Conservation (phyloP, 768 basidiomycete genomes). For the Nidularia pulvinata region DNA sequence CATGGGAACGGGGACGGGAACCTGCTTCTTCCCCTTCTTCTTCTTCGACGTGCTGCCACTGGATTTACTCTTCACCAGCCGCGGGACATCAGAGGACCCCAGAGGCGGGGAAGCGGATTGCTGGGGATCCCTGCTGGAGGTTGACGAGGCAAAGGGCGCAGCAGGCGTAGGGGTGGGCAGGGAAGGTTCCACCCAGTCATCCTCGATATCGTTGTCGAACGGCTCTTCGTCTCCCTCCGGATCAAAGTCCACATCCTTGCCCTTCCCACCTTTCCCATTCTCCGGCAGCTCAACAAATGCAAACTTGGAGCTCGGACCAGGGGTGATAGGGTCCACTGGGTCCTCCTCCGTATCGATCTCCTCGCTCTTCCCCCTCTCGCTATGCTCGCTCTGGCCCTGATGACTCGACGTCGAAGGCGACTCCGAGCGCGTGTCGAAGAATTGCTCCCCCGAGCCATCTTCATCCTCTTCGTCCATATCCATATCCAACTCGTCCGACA, state of each 20-base stretch:
- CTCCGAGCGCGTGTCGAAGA: constrained; percentile 52
- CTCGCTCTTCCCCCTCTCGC: constrained; percentile 40
- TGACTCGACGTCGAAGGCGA: constrained; percentile 33
- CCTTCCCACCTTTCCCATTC: constrained; percentile 20
- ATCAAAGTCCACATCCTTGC: constrained; percentile 20
- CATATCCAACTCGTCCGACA: constrained; percentile 77
- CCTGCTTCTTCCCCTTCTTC: constrained; percentile 38
- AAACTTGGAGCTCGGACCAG: constrained; percentile 49
- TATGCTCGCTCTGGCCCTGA: constrained; percentile 15
- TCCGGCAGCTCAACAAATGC: constrained; percentile 21
- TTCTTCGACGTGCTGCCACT: constrained; percentile 18
- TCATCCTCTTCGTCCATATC: constrained; percentile 42
- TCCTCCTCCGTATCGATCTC: constrained; percentile 76
- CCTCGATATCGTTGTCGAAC: constrained; percentile 49
- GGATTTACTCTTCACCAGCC: constrained; percentile 11
- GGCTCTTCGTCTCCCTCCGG: constrained; percentile 25
- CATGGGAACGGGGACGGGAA: constrained; percentile 39
- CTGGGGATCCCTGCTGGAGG: not conserved
- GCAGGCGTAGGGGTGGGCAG: constrained; percentile 27
- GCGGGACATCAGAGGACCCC: not conserved
- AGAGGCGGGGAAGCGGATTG: not conserved
- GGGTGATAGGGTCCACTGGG: constrained; percentile 68
- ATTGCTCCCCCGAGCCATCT: constrained; percentile 43
- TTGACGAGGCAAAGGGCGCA: not conserved
- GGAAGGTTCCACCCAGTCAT: constrained; percentile 73